Evolutionary conservation across 2,329 filamentous ascomycete genomes (phyloP).

Genomic region (Penicillium aurantiogriseum): DNA sequence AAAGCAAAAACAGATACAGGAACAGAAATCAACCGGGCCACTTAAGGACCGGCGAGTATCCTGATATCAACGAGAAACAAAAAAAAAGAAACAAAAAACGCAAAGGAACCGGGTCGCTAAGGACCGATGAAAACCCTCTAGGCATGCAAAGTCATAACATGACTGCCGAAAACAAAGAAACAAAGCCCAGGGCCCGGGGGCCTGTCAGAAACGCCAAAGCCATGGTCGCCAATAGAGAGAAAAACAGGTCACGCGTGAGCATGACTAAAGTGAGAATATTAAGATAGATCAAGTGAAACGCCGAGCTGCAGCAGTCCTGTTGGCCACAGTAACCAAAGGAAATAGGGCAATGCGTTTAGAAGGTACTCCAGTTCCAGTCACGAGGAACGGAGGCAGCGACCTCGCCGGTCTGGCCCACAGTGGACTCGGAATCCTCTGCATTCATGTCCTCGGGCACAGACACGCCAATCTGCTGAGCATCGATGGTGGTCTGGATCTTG

Average conservation of each 20-base stretch:
- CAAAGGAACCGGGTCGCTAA: background rate
- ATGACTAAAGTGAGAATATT: background rate
- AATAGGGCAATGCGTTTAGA: slow-evolving; percentile 39
- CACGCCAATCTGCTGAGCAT: slow-evolving; percentile 26
- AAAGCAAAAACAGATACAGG: background rate
- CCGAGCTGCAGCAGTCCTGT: slow-evolving; percentile 18
- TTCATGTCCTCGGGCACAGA: slow-evolving; percentile 24
- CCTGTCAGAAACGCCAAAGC: slow-evolving; percentile 13
- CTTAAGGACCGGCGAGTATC: background rate
- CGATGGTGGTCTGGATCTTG: slow-evolving; percentile 47
- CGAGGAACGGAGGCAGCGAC: slow-evolving; percentile 56
- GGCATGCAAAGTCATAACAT: background rate
- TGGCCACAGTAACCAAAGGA: slow-evolving; percentile 10
- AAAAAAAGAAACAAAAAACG: background rate
- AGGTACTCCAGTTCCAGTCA: slow-evolving; percentile 64
- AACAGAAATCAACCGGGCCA: slow-evolving; percentile 6
- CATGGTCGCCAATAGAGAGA: slow-evolving; percentile 18
- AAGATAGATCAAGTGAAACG: slow-evolving; percentile 5
- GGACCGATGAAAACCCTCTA: background rate
- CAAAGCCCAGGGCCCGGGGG: background rate
- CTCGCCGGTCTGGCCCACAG: slow-evolving; percentile 35
- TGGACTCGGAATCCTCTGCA: slow-evolving; percentile 19
- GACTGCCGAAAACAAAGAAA: background rate
- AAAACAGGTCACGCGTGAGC: background rate
- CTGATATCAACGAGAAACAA: background rate